These are phyloP conservation scores for Barnettozyma botsteinii DNA, from an alignment of 805 yeast species.

Conservation along the genomic window DNA sequence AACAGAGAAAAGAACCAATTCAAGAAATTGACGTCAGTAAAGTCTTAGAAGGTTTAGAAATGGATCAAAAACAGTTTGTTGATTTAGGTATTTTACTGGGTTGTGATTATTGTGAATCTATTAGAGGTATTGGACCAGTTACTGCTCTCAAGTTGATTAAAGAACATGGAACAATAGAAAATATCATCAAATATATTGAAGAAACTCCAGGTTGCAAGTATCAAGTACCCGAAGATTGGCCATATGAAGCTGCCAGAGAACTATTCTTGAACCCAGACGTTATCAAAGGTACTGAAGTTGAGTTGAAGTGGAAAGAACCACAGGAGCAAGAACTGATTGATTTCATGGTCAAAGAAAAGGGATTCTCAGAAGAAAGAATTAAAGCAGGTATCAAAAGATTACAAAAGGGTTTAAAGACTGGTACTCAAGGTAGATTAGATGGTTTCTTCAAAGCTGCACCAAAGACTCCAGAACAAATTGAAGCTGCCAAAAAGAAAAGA, in stretches of 20 bases:
- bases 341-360: slow-evolving; percentile 80
- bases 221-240: slow-evolving; percentile 93
- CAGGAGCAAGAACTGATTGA: slow-evolving; percentile 78
- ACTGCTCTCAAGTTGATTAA: slow-evolving; percentile 85
- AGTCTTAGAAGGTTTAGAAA: slow-evolving; percentile 72
- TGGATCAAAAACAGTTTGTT: slow-evolving; percentile 68
- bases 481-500: slow-evolving; percentile 25
- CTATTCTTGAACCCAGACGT: slow-evolving; percentile 83
- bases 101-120: slow-evolving; percentile 95
- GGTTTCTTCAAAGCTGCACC: slow-evolving; percentile 77
- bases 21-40: slow-evolving; percentile 68
- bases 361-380: slow-evolving; percentile 90
- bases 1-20: slow-evolving; percentile 87
- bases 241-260: slow-evolving; percentile 80
- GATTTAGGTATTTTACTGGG: slow-evolving; percentile 92
- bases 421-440: slow-evolving; percentile 87
- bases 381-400: slow-evolving; percentile 81
- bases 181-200: slow-evolving; percentile 55
- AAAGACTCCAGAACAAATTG: slow-evolving; percentile 42
- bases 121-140: slow-evolving; percentile 92
- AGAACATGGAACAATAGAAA: slow-evolving; percentile 79
- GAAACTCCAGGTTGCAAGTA: slow-evolving; percentile 54
- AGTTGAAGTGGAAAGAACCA: slow-evolving; percentile 84
- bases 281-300: slow-evolving; percentile 49
- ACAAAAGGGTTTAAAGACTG: slow-evolving; percentile 74